phyloP scores from a whole-genome alignment of 345 rosid species.

The Populus ilicifolia region DNA sequence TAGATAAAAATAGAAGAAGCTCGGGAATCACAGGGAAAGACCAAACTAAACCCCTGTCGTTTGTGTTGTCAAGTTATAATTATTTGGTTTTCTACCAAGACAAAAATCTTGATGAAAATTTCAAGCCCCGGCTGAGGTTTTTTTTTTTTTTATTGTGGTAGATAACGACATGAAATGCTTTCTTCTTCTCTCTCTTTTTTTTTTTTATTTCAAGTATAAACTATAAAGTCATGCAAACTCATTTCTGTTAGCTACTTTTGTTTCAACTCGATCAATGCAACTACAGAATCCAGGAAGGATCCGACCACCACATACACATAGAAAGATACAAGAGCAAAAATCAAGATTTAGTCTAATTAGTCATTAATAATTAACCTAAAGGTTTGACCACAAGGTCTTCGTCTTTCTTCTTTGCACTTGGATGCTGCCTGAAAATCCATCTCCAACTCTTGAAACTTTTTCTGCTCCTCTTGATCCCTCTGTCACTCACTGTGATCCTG shows the following conservation, averaged over 20 bases:
- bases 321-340: not conserved
- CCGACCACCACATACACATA: not conserved
- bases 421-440: slow-evolving; percentile 79
- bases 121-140: not conserved
- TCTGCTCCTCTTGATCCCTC: slow-evolving; percentile 66
- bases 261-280: not conserved
- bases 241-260: not conserved
- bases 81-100: too few relatives aligned
- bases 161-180: not conserved
- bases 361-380: not conserved
- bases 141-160: not conserved
- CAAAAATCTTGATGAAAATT: too few relatives aligned
- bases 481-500: slow-evolving; percentile 56
- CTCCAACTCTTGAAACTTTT: slow-evolving; percentile 90
- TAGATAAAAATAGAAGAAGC: too few relatives aligned
- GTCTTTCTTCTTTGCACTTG: slow-evolving; percentile 38
- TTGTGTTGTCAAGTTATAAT: too few relatives aligned
- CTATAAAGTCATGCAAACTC: not conserved
- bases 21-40: too few relatives aligned
- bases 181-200: too few relatives aligned
- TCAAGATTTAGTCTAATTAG: not conserved
- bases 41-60: too few relatives aligned
- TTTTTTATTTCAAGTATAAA: not conserved
- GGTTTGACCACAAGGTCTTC: slow-evolving; percentile 25
- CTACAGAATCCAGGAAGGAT: not conserved